These are phyloP conservation scores for Juglanconis sp. DNA, from an alignment of 2,329 filamentous ascomycete species.

Conservation along the genomic window DNA sequence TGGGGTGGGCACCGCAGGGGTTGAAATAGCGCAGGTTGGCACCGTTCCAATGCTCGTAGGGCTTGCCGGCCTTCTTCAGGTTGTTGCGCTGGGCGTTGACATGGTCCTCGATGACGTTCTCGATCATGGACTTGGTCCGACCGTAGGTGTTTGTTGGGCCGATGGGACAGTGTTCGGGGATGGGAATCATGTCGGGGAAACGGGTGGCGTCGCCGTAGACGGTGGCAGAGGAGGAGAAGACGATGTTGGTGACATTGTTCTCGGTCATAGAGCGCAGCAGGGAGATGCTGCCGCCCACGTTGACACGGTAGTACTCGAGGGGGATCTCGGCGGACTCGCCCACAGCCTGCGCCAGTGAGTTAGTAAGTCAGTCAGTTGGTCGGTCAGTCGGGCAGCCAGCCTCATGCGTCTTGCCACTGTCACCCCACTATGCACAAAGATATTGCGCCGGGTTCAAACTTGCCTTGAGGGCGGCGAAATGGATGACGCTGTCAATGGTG, in stretches of 20 bases:
- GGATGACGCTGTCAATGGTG: constrained; percentile 95
- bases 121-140: constrained; percentile 90
- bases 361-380: not conserved
- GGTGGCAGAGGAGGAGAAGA: constrained; percentile 97
- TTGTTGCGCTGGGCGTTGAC: constrained; percentile 84
- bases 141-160: constrained; percentile 97
- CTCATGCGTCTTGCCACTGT: not conserved
- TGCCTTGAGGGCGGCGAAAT: constrained; percentile 97
- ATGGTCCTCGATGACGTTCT: constrained; percentile 87
- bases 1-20: constrained; percentile 90
- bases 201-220: constrained; percentile 97
- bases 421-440: not conserved
- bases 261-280: constrained; percentile 84
- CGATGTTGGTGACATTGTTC: constrained; percentile 92
- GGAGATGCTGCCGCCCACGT: constrained; percentile 86
- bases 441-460: constrained; percentile 22
- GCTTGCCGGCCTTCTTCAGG: constrained; percentile 74
- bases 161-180: constrained; percentile 93
- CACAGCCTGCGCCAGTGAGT: constrained; percentile 63
- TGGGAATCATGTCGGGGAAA: constrained; percentile 97
- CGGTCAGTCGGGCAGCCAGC: not conserved
- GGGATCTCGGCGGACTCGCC: constrained; percentile 93
- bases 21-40: constrained; percentile 97
- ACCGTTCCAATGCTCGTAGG: constrained; percentile 81
- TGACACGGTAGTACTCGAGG: constrained; percentile 96